A percentile compares a stretch with the other conserved stretches of the same genome.
phyloP scores from a whole-genome alignment of 1,284 basidiomycete species.

The Cryptococcus hybrid region DNA sequence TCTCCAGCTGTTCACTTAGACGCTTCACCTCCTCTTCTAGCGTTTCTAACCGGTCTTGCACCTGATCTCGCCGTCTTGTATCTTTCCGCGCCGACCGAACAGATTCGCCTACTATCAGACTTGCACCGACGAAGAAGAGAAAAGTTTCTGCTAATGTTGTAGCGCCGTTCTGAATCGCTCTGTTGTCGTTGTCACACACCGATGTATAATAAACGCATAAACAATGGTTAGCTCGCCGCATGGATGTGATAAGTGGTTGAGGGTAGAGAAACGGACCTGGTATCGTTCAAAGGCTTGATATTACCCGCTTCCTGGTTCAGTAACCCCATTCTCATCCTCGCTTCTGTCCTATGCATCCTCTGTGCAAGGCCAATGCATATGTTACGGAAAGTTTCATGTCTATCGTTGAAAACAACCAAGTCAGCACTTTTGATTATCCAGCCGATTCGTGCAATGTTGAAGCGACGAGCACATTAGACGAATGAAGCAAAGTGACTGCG shows the following conservation, averaged over 20 bases:
- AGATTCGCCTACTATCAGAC: slow-evolving; percentile 72
- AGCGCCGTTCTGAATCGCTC: slow-evolving; percentile 85
- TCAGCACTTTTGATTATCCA: not conserved
- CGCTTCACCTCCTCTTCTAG: slow-evolving; percentile 54
- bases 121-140: slow-evolving; percentile 73
- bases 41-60: slow-evolving; percentile 65
- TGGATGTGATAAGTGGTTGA: not conserved
- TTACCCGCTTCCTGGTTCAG: slow-evolving; percentile 73
- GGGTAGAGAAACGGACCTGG: slow-evolving; percentile 57
- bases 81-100: slow-evolving; percentile 72
- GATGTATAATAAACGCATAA: not conserved
- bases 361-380: slow-evolving; percentile 71
- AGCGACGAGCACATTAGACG: slow-evolving; percentile 30
- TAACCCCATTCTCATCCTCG: slow-evolving; percentile 71
- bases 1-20: slow-evolving; percentile 20
- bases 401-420: slow-evolving; percentile 32
- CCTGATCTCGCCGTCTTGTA: slow-evolving; percentile 67
- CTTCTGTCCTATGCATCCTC: slow-evolving; percentile 72
- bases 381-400: slow-evolving; percentile 73
- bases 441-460: not conserved
- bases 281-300: slow-evolving; percentile 78
- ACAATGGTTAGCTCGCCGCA: not conserved
- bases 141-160: slow-evolving; percentile 83
- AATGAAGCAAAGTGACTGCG: slow-evolving; percentile 55
- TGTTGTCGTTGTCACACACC: slow-evolving; percentile 35